Evolutionary conservation across 2,329 filamentous ascomycete genomes (phyloP).

Genomic region (Fusarium concolor): DNA sequence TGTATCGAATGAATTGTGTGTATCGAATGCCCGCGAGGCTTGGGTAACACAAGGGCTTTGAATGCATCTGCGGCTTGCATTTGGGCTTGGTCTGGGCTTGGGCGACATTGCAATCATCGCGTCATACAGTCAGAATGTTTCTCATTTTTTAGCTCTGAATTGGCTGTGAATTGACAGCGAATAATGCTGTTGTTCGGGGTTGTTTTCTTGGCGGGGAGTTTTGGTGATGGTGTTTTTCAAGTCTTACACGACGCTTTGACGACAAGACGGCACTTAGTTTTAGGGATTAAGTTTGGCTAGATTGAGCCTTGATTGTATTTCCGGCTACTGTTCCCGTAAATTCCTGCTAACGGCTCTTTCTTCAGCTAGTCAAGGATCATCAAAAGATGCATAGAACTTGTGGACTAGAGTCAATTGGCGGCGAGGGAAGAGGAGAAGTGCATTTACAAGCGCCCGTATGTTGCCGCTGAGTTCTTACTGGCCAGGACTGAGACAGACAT

Average conservation of each 20-base stretch:
- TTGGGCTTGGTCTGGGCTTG: neutral
- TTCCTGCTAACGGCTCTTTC: no score
- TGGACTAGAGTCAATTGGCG: neutral
- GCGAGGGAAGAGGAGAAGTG: neutral
- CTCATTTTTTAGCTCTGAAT: neutral
- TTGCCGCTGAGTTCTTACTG: no score
- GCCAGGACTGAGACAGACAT: neutral
- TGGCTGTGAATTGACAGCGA: no score
- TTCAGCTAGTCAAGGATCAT: neutral
- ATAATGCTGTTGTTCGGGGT: no score
- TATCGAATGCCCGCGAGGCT: neutral
- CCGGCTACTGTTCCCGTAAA: no score
- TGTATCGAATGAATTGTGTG: no score
- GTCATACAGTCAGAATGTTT: neutral
- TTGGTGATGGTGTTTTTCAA: neutral
- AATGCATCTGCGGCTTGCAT: neutral
- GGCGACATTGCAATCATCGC: neutral
- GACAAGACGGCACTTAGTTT: no score
- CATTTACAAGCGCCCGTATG: neutral
- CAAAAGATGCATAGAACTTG: neutral
- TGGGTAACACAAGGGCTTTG: constrained; percentile 2
- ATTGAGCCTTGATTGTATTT: neutral
- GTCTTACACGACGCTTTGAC: neutral
- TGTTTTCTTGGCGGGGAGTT: neutral
- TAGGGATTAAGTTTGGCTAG: no score